Base-by-base conservation (phyloP, 2,329 filamentous ascomycete species). In the Grosmannia huntii region DNA sequence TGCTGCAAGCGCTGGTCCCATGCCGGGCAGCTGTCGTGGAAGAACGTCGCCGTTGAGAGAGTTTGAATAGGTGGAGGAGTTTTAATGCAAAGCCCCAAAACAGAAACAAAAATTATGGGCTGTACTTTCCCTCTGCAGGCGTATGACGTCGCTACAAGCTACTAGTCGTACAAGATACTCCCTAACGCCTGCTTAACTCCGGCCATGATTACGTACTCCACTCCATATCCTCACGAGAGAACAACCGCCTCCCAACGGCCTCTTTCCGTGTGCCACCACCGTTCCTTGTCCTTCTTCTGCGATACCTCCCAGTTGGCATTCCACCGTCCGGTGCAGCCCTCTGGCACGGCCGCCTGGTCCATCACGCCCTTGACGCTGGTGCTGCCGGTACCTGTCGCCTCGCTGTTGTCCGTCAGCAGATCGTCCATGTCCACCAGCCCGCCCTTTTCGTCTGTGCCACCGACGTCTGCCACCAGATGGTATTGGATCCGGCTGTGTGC, bases 401-500 rank as follows among this genome's bases (percentile, higher is more conserved):
- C 80, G 19, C 76, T 78, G 1, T 71, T 66, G 25, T 76, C 74
- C 2, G 70, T 69, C 10, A 81, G 63, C 19, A 85, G 62, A 56
- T 83, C 79, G 5, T 72, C 67, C 4, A 83, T 68, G 46, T 77
- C 76, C 0, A 80, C 72, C 2, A 85, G 68, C 1, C 80, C 79
- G 19, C 82, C 79, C 53, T 78, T 75, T 33, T 80, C 78, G 60
- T 84, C 81, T 2, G 73, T 72, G 1, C 75, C 79, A 0, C 81
- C 81, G 0, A 68, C 63, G 57, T 87, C 84, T 0, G 86, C 76
- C 19, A 72, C 67, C 12, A 90, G 71, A 48, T 75, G 71, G 65
- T 90, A 90, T 21, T 70, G 66, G 56, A 90, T 83, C 33, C 67
- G 70, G 53, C 82, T 85, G 33, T 73, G 76, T 3, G 83, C 66